phyloP scores from a whole-genome alignment of 2,329 filamentous ascomycete genomes.

The Diaporthe ilicicola region DNA sequence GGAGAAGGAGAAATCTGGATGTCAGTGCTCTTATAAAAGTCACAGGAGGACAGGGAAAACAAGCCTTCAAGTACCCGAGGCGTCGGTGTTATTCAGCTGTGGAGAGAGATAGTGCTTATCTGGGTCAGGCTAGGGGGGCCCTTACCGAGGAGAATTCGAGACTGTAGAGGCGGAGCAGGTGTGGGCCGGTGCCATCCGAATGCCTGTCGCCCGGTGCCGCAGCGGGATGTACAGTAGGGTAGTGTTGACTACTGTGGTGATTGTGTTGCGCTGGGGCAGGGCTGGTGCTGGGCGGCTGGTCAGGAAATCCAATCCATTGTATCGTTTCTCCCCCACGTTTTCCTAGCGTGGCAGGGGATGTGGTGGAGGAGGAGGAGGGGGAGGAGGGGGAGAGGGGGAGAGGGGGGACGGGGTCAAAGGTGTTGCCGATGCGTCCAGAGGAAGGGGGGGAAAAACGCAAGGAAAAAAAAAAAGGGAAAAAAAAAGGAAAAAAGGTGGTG shows the following conservation, averaged over 20 bases:
- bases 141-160: neutral
- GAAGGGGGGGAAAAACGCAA: no score
- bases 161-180: neutral
- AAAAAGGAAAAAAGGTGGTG: no score
- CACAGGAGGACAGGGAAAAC: neutral
- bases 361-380: neutral
- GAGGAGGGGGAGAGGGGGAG: neutral
- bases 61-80: neutral
- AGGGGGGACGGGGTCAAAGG: neutral
- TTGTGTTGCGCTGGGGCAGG: neutral
- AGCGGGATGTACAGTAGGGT: neutral
- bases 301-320: neutral
- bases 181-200: slow-evolving; percentile 21
- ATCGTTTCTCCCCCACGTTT: slow-evolving; percentile 12
- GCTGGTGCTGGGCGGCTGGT: neutral
- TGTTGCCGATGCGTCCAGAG: no score
- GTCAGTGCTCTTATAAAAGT: slow-evolving; percentile 20
- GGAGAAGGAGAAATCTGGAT: neutral
- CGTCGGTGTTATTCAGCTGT: slow-evolving; percentile 11
- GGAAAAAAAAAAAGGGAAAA: no score
- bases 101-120: slow-evolving; percentile 23
- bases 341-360: slow-evolving; percentile 15
- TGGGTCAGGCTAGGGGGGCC: neutral
- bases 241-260: neutral
- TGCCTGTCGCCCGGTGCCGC: slow-evolving; percentile 21